Conservation (phyloP, 306 rosid genomes). For the Canavalia gladiata region DNA sequence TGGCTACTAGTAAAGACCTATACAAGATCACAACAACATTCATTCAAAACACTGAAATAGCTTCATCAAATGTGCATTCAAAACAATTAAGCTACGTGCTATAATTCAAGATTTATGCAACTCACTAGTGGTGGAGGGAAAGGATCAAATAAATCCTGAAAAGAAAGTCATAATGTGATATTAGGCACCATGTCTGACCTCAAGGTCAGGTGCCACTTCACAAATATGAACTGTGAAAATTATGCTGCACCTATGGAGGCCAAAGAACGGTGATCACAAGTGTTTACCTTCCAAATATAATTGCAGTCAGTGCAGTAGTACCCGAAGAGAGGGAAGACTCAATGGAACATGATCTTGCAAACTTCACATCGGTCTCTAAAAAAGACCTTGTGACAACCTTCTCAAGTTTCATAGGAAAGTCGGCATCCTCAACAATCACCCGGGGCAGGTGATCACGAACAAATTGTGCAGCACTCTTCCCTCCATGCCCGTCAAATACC, state of each 20-base stretch:
- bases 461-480: conserved; percentile 84
- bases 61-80: background rate
- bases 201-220: background rate
- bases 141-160: background rate
- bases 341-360: conserved; percentile 71
- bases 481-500: conserved; percentile 99
- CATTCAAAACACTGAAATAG: background rate
- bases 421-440: conserved; percentile 87
- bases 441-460: conserved; percentile 91
- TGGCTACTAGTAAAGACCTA: conserved; percentile 96
- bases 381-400: conserved; percentile 90
- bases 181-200: background rate
- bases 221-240: background rate
- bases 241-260: background rate
- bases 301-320: conserved; percentile 95
- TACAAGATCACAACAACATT: conserved; percentile 9
- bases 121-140: background rate
- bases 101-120: conserved; percentile 2
- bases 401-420: conserved; percentile 89
- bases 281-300: conserved; percentile 85
- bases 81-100: background rate
- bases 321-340: conserved; percentile 84
- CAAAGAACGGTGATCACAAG: conserved; percentile 20
- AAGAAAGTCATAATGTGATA: background rate
- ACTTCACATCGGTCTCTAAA: conserved; percentile 80